A percentile compares a stretch with the other conserved stretches of the same genome.
These are phyloP conservation scores for Pseudonitzschia delicatissima DNA, from an alignment of 108 stramenopile species.

Conservation along the genomic window DNA sequence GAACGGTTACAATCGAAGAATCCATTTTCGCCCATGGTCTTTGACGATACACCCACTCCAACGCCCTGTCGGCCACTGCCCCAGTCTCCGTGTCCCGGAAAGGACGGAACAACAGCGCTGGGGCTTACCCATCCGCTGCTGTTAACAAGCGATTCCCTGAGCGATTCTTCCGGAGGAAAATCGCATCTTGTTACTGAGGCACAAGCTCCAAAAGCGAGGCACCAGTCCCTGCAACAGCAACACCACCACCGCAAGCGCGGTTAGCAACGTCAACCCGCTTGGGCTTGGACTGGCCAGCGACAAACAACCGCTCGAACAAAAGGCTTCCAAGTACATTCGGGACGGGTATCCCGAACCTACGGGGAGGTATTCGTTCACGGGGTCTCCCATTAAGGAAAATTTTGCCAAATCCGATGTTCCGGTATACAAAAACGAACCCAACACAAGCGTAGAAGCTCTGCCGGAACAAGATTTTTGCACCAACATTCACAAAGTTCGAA, in stretches of 20 bases:
- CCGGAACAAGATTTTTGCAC: neutral
- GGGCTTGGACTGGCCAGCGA: neutral
- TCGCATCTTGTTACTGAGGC: neutral
- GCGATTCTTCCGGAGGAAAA: neutral
- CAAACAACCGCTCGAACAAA: neutral
- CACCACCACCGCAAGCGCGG: neutral
- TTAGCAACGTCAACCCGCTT: conserved; percentile 6
- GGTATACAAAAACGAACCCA: neutral
- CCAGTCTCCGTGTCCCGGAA: neutral
- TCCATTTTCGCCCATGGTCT: conserved; percentile 51
- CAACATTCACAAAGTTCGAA: conserved; percentile 42
- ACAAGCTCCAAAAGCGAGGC: neutral
- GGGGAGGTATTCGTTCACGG: conserved; percentile 39
- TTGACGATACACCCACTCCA: conserved; percentile 16
- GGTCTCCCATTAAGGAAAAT: conserved; percentile 38
- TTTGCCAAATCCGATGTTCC: neutral
- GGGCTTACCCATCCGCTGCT: neutral
- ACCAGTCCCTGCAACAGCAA: conserved; percentile 10
- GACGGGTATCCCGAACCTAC: conserved; percentile 36
- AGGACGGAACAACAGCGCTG: neutral
- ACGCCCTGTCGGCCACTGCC: neutral
- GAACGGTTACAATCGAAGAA: conserved; percentile 52
- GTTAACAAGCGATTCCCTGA: neutral
- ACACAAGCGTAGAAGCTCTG: neutral
- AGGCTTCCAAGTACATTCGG: neutral